A percentile compares a stretch with the other conserved stretches of the same genome.
These are phyloP conservation scores for Anisogramma anomala DNA, from an alignment of 2,329 filamentous ascomycete genomes.

Conservation along the genomic window DNA sequence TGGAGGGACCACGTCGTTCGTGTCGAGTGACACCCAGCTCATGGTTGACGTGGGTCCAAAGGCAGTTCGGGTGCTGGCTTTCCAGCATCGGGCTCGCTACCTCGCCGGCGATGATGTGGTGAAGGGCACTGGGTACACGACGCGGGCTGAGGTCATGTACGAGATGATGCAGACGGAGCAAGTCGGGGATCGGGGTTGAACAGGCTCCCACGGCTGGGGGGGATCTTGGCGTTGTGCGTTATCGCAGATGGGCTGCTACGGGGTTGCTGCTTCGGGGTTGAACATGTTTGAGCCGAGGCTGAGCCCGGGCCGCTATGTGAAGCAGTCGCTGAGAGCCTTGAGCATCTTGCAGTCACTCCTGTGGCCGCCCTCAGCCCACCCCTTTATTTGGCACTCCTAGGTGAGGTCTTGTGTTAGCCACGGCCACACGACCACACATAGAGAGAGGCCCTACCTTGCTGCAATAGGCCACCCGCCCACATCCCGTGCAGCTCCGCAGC, in stretches of 20 bases:
- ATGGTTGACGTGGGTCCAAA: slow-evolving; percentile 44
- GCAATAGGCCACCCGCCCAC: slow-evolving; percentile 33
- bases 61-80: slow-evolving; percentile 46
- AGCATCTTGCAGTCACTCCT: slow-evolving; percentile 34
- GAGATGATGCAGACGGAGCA: neutral
- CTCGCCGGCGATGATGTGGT: slow-evolving; percentile 44
- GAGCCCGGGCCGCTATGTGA: no score
- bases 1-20: slow-evolving; percentile 46
- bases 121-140: slow-evolving; percentile 41
- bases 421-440: neutral
- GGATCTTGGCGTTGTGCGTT: no score
- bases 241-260: no score
- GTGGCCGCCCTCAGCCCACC: slow-evolving; percentile 31
- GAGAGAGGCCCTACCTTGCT: slow-evolving; percentile 33
- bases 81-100: slow-evolving; percentile 40
- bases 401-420: no score
- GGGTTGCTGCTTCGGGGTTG: no score
- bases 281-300: no score
- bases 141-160: slow-evolving; percentile 13
- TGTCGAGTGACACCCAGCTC: slow-evolving; percentile 30
- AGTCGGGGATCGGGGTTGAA: neutral
- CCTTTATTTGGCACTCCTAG: slow-evolving; percentile 32
- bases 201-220: neutral
- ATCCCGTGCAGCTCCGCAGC: slow-evolving; percentile 32
- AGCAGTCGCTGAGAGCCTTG: slow-evolving; percentile 28